Evolutionary conservation across 1,139 yeast genomes (phyloP), one percentile per base, ranked within the genome.

Genomic region (Geotrichum australiense): DNA sequence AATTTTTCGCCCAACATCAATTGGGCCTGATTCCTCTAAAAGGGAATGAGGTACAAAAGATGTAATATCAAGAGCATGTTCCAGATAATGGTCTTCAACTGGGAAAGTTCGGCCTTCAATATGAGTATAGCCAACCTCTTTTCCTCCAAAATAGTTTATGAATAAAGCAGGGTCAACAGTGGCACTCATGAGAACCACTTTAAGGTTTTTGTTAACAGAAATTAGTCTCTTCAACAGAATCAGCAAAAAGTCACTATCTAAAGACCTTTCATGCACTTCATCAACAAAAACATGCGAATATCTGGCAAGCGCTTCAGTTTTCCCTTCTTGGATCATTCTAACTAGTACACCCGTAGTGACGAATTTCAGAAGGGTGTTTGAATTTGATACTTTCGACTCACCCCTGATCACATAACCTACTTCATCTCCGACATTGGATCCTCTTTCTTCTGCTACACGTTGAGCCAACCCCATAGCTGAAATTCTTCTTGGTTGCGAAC

Each of bases 401-500:
- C 97, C 97, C 61, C 96, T 73, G 36, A 91, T 89, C 8, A 84
- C 72, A 55, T 87, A 91, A 0, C 98, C 98, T 4, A 84, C 80
- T 57, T 87, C 94, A 20, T 67, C 64, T 8, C 97, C 97, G 35
- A 86, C 72, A 8, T 54, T 61, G 10, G 70, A 73, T 14, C 74
- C 69, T 49, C 97, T 73, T 58, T 91, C 97, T 11, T 80, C 86
- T 1, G 96, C 78, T 7, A 91, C 87, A 58, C 97, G 74, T 49
- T 87, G 95, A 0, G 97, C 96, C 45, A 91, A 70, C 2, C 97
- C 96, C 58, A 91, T 82, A 0, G 97, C 87, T 0, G 96, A 86
- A 45, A 91, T 89, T 69, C 97, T 79, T 62, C 98, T 73, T 1
- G 98, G 98, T 59, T 91, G 97, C 0, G 97, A 87, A 59, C 96